Evolutionary conservation across 805 yeast species (phyloP), one percentile per base, ranked within the genome.

Genomic region (Wickerhamiella azymoides): DNA sequence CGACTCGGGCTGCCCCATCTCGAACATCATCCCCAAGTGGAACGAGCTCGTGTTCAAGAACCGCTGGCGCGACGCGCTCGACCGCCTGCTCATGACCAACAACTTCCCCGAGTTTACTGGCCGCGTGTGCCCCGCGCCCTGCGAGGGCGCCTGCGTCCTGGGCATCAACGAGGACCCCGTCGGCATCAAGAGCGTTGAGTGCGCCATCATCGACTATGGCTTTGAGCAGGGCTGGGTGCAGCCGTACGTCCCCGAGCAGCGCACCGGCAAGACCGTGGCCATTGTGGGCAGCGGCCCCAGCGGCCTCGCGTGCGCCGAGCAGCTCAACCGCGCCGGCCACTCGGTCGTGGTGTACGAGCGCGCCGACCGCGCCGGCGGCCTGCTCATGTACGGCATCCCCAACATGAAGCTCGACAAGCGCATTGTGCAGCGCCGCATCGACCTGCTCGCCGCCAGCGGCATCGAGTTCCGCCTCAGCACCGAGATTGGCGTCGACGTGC

Each of bases 101-200:
- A 89, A 92, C 68, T 89, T 92, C 82, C 97, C 97, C 18, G 97
- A 92, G 68, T 89, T 92, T 60, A 89, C 97, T 49, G 95, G 96
- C 50, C 79, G 96, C 67, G 89, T 89, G 52, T 89, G 98, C 68
- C 98, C 98, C 18, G 97, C 97, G 50, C 98, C 98, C 52, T 89
- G 98, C 70, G 94, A 88, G 65, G 96, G 96, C 57, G 95, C 97
- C 2, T 82, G 93, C 67, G 89, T 85, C 28, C 72, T 92, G 57
- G 95, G 96, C 40, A 85, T 92, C 57, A 85, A 80, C 63, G 93
- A 82, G 53, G 92, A 83, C 55, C 94, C 97, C 21, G 97, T 92
- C 56, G 96, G 96, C 57, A 89, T 89, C 66, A 89, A 89, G 68
- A 82, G 94, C 17, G 81, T 89, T 54, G 98, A 89, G 67, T 81